A percentile compares a stretch with the other conserved stretches of the same genome.
Evolutionary conservation across 441 rosid genomes (phyloP).

Genomic region (Pelargonium myrrhifolium): DNA sequence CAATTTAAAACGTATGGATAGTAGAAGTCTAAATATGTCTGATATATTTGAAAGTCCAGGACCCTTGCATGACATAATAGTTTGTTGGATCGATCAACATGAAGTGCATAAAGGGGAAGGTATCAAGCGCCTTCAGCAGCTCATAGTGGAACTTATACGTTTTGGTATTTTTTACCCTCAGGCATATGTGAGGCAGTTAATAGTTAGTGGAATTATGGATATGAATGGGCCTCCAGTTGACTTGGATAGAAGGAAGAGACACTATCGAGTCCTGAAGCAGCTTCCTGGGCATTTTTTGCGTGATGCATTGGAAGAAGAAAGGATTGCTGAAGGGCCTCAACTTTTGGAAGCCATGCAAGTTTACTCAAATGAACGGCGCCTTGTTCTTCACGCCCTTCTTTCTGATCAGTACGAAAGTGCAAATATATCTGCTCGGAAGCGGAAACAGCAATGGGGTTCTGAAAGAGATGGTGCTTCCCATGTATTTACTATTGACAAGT

Average conservation of each 20-base stretch:
- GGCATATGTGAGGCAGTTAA: constrained; percentile 89
- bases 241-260: constrained; percentile 59
- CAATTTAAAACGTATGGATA: constrained; percentile 19
- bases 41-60: constrained; percentile 89
- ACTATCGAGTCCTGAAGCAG: constrained; percentile 72
- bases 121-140: constrained; percentile 66
- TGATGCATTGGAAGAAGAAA: constrained; percentile 62
- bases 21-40: constrained; percentile 22
- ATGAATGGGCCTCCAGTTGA: constrained; percentile 38
- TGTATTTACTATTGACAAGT: constrained; percentile 40
- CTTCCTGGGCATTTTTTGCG: constrained; percentile 64
- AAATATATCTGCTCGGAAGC: constrained; percentile 35
- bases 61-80: constrained; percentile 84
- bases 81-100: constrained; percentile 99
- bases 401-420: constrained; percentile 28
- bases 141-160: constrained; percentile 68
- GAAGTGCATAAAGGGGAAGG: constrained; percentile 74
- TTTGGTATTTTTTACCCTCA: constrained; percentile 86
- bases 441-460: constrained; percentile 32
- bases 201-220: constrained; percentile 88
- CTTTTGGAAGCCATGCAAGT: constrained; percentile 55
- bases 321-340: constrained; percentile 51
- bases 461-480: constrained; percentile 32
- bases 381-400: constrained; percentile 54
- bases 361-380: constrained; percentile 79